These are phyloP conservation scores for Lizanozyma gosingica DNA, from an alignment of 1,139 yeast species.

Conservation along the genomic window DNA sequence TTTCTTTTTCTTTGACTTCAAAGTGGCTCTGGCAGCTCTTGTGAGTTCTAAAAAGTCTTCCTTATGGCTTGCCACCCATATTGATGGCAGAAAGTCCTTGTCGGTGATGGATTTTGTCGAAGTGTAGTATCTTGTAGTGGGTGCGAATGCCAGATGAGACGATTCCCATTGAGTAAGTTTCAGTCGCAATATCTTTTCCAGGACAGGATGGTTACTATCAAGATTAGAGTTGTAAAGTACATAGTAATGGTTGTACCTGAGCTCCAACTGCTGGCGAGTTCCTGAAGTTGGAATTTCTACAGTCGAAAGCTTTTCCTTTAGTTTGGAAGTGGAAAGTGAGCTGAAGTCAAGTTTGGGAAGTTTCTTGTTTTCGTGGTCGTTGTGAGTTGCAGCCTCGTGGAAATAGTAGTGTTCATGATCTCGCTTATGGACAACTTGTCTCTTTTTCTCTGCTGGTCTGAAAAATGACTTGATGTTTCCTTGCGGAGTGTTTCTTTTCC, in stretches of 20 bases:
- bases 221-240: slow-evolving; percentile 76
- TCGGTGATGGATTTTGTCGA: slow-evolving; percentile 22
- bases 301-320: slow-evolving; percentile 51
- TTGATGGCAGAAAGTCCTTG: slow-evolving; percentile 23
- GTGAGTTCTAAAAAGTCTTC: slow-evolving; percentile 8
- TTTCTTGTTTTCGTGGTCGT: slow-evolving; percentile 15
- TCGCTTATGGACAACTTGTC: slow-evolving; percentile 3
- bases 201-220: slow-evolving; percentile 64
- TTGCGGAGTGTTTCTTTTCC: slow-evolving; percentile 2
- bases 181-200: slow-evolving; percentile 44
- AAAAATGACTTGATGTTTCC: slow-evolving; percentile 27
- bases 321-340: slow-evolving; percentile 48
- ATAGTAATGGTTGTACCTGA: slow-evolving; percentile 71
- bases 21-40: slow-evolving; percentile 2
- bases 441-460: slow-evolving; percentile 8
- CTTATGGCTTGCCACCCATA: slow-evolving; percentile 5
- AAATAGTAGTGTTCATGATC: slow-evolving; percentile 26
- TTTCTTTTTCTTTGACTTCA: slow-evolving; percentile 9
- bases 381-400: slow-evolving; percentile 20
- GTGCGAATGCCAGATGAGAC: slow-evolving; percentile 27
- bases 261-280: slow-evolving; percentile 51
- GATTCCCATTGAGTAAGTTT: slow-evolving; percentile 66
- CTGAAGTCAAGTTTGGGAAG: slow-evolving; percentile 58
- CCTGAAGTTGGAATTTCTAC: slow-evolving; percentile 57
- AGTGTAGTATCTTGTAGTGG: slow-evolving; percentile 4